These are phyloP conservation scores for Puccinia triticina DNA, from an alignment of 1,284 basidiomycete genomes.

Conservation along the genomic window DNA sequence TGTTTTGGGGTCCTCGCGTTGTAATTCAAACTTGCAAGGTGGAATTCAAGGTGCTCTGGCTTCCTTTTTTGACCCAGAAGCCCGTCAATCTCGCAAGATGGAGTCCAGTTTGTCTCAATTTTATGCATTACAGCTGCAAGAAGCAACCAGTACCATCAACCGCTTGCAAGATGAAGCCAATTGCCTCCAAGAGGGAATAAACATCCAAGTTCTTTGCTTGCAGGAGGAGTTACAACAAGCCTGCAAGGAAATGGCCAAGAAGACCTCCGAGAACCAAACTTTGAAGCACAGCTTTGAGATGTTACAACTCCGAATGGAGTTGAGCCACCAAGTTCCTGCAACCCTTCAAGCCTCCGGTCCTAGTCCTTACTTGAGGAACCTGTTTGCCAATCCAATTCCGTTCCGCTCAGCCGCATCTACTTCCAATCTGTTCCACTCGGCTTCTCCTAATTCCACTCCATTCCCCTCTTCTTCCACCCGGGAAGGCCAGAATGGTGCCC, in stretches of 20 bases:
- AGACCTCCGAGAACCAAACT: not conserved
- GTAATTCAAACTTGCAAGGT: too few species aligned
- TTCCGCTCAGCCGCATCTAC: too few species aligned
- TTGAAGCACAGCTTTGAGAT: not conserved
- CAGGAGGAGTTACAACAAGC: not conserved
- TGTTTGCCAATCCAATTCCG: too few species aligned
- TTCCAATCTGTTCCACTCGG: too few species aligned
- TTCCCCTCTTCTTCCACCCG: too few species aligned
- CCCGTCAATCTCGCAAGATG: not conserved
- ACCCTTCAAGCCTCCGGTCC: too few species aligned
- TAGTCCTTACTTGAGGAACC: too few species aligned
- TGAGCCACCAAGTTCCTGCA: not conserved
- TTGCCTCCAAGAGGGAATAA: not conserved
- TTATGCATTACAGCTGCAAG: not conserved
- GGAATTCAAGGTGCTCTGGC: too few species aligned
- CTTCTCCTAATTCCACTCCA: too few species aligned
- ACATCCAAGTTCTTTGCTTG: not conserved
- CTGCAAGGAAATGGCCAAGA: not conserved
- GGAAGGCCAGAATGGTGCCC: too few species aligned
- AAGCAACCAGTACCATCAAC: not conserved
- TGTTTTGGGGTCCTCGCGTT: too few species aligned
- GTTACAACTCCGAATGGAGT: not conserved
- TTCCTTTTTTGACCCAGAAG: not conserved
- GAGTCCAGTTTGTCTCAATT: not conserved
- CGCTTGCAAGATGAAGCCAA: not conserved